Evolutionary conservation across 805 yeast species (phyloP).

Genomic region (Candida ovalis): DNA sequence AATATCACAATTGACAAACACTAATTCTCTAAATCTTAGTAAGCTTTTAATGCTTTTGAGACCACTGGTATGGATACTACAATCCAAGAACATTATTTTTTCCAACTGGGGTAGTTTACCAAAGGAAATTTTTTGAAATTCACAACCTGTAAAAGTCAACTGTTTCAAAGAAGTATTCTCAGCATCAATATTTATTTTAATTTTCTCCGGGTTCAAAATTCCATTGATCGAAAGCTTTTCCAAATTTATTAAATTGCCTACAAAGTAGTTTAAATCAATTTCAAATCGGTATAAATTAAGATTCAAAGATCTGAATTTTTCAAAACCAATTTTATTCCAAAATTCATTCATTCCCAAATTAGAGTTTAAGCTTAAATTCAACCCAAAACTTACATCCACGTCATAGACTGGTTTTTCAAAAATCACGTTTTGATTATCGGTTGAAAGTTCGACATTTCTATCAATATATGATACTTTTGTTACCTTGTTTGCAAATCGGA

Average conservation of each 20-base stretch:
- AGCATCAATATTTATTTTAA: constrained; percentile 1
- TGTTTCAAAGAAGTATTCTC: constrained; percentile 5
- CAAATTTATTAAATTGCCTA: constrained; percentile 8
- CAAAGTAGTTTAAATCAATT: constrained; percentile 12
- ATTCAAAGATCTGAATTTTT: constrained; percentile 8
- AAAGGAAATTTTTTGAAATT: constrained; percentile 11
- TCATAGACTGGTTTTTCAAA: background rate
- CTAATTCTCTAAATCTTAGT: constrained; percentile 7
- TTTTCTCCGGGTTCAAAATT: constrained; percentile 4
- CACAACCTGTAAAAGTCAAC: constrained; percentile 13
- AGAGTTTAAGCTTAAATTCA: constrained; percentile 6
- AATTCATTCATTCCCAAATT: constrained; percentile 2
- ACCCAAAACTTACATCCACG: background rate
- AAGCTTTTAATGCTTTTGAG: constrained; percentile 10
- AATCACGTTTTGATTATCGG: background rate
- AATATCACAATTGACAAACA: constrained; percentile 19
- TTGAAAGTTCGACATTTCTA: background rate
- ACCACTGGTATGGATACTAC: constrained; percentile 8
- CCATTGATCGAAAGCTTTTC: constrained; percentile 14
- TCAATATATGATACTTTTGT: background rate
- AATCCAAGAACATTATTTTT: constrained; percentile 18
- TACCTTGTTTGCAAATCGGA: background rate
- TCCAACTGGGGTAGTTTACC: constrained; percentile 10
- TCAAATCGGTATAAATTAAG: constrained; percentile 3
- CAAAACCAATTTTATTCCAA: constrained; percentile 4